These are phyloP conservation scores for Hypoxylon rickii DNA, from an alignment of 495 filamentous ascomycete genomes.

Conservation along the genomic window DNA sequence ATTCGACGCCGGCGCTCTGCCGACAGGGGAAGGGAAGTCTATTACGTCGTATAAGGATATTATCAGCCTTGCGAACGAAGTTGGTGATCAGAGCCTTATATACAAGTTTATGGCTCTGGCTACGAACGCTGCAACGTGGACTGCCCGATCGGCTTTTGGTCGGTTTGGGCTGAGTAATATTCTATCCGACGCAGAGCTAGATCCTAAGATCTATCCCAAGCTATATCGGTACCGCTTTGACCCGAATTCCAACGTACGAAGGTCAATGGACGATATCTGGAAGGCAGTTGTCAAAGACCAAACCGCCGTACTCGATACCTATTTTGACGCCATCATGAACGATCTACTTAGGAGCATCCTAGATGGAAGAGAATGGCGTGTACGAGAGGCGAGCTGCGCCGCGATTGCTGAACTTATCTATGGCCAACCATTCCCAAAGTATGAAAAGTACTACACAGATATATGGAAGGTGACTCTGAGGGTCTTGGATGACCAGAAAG, in stretches of 20 bases:
- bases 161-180: slow-evolving; percentile 91
- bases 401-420: slow-evolving; percentile 86
- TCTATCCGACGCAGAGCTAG: slow-evolving; percentile 83
- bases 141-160: slow-evolving; percentile 90
- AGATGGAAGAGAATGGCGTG: slow-evolving; percentile 84
- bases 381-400: slow-evolving; percentile 86
- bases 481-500: slow-evolving; percentile 92
- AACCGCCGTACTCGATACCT: slow-evolving; percentile 66
- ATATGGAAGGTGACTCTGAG: slow-evolving; percentile 85
- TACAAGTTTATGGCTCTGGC: slow-evolving; percentile 98
- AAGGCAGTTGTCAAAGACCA: slow-evolving; percentile 86
- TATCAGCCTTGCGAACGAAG: slow-evolving; percentile 87
- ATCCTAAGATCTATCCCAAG: slow-evolving; percentile 93
- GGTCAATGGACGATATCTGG: slow-evolving; percentile 98
- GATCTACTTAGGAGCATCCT: slow-evolving; percentile 85
- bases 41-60: slow-evolving; percentile 96
- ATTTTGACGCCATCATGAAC: slow-evolving; percentile 84
- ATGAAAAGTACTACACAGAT: slow-evolving; percentile 79
- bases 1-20: slow-evolving; percentile 90
- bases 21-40: slow-evolving; percentile 85
- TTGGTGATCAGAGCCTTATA: slow-evolving; percentile 90
- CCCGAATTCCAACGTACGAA: slow-evolving; percentile 87
- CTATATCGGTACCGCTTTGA: slow-evolving; percentile 94
- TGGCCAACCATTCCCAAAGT: slow-evolving; percentile 73
- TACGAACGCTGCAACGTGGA: slow-evolving; percentile 93